Conservation (phyloP, 768 basidiomycete genomes). For the Mycena capillaripes region DNA sequence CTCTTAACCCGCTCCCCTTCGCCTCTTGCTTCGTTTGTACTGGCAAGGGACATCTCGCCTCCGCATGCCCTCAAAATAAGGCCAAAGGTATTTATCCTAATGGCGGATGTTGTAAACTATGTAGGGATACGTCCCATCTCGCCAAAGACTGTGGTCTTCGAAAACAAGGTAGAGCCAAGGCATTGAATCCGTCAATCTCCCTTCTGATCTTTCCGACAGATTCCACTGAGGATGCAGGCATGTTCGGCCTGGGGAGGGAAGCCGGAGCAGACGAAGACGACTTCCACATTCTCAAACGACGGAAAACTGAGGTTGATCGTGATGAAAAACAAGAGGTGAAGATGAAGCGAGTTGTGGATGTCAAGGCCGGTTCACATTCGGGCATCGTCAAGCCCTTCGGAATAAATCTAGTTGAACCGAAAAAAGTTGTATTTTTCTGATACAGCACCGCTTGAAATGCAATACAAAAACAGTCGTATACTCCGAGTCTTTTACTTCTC, state of each 20-base stretch:
- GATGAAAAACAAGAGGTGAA: slow-evolving; percentile 68
- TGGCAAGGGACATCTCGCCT: slow-evolving; percentile 87
- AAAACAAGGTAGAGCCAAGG: slow-evolving; percentile 57
- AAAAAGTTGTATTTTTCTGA: slow-evolving; percentile 67
- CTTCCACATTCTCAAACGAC: slow-evolving; percentile 86
- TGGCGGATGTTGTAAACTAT: slow-evolving; percentile 92
- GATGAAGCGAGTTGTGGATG: slow-evolving; percentile 54
- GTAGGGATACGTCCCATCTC: slow-evolving; percentile 87
- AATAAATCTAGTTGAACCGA: slow-evolving; percentile 42
- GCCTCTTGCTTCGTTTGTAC: slow-evolving; percentile 95
- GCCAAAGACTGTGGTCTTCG: slow-evolving; percentile 85
- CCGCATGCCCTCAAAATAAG: slow-evolving; percentile 85
- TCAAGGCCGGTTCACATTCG: slow-evolving; percentile 60
- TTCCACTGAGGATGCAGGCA: slow-evolving; percentile 50
- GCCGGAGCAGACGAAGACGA: slow-evolving; percentile 96
- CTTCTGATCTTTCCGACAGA: slow-evolving; percentile 44
- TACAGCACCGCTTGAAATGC: neutral
- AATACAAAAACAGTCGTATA: neutral
- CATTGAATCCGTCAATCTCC: neutral
- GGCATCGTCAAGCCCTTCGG: slow-evolving; percentile 54
- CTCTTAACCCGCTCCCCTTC: slow-evolving; percentile 80
- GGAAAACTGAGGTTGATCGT: slow-evolving; percentile 68
- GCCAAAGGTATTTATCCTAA: slow-evolving; percentile 90
- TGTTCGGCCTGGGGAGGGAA: slow-evolving; percentile 62
- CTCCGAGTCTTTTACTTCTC: neutral